Percentiles rank a stretch among this genome's conserved stretches.
Evolutionary conservation across 768 basidiomycete species (phyloP).

Genomic region (Xanthoconium stramineum): DNA sequence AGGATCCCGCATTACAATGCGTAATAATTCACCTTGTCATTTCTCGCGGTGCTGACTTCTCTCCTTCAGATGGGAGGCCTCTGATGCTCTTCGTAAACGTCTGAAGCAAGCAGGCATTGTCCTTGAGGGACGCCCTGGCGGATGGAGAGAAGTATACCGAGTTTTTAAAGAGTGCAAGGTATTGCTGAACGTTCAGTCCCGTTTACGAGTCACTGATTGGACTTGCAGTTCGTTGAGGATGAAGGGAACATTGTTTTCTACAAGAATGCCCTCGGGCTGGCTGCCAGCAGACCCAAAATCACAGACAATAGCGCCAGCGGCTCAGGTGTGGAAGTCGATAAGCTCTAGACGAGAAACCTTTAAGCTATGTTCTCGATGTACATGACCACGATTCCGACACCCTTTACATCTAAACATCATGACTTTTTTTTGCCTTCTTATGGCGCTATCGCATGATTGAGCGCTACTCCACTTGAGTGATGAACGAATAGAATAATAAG

Average conservation of each 20-base stretch:
- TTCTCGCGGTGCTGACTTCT: not conserved
- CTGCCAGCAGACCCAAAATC: conserved; percentile 64
- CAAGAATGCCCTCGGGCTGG: conserved; percentile 83
- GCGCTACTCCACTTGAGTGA: too few species aligned
- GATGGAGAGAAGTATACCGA: conserved; percentile 79
- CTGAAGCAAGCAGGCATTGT: conserved; percentile 55
- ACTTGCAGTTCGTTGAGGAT: conserved; percentile 81
- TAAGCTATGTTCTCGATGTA: not conserved
- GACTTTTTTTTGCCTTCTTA: not conserved
- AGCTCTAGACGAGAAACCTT: conserved; percentile 22
- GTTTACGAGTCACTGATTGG: not conserved
- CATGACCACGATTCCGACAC: not conserved
- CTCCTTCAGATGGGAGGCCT: conserved; percentile 79
- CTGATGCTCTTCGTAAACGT: conserved; percentile 75
- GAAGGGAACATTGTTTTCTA: conserved; percentile 88
- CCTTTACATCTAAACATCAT: conserved; percentile 6
- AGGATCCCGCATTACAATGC: conserved; percentile 97
- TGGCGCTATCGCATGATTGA: not conserved
- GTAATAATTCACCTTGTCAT: conserved; percentile 31
- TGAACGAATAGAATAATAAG: too few species aligned
- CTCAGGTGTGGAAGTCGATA: conserved; percentile 62
- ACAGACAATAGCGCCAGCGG: conserved; percentile 55
- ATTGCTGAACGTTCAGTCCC: not conserved
- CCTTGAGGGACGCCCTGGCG: conserved; percentile 68
- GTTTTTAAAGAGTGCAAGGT: conserved; percentile 79